A percentile compares a stretch with the other conserved stretches of the same genome.
These are phyloP conservation scores for Albifimbria verrucaria DNA, from an alignment of 2,329 filamentous ascomycete species.

Conservation along the genomic window DNA sequence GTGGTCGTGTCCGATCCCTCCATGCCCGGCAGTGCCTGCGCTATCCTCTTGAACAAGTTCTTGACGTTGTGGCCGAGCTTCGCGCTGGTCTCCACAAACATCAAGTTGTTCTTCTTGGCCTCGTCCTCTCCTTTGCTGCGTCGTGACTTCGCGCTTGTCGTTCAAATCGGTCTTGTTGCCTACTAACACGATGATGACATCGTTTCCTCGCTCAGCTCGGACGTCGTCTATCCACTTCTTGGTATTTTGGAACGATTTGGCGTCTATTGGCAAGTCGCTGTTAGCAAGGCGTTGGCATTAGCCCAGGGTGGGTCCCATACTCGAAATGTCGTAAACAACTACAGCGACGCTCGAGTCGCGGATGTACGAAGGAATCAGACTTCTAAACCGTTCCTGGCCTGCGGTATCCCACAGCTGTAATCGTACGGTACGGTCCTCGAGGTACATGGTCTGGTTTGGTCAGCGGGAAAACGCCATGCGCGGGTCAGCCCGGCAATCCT, in stretches of 20 bases:
- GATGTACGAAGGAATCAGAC: conserved; percentile 96
- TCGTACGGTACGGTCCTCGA: conserved; percentile 95
- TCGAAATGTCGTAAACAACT: conserved; percentile 98
- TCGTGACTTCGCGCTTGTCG: conserved; percentile 97
- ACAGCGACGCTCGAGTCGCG: conserved; percentile 97
- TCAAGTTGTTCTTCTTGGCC: conserved; percentile 94
- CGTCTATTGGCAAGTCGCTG: conserved; percentile 47
- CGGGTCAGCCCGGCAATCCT: conserved; percentile 17
- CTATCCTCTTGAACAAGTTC: conserved; percentile 94
- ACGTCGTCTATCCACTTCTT: conserved; percentile 99
- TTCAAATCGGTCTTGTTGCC: conserved; percentile 99
- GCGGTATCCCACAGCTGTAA: conserved; percentile 98
- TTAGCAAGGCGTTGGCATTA: conserved; percentile 14
- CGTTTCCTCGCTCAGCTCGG: conserved; percentile 90
- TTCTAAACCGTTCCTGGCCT: conserved; percentile 95
- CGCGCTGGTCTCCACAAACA: conserved; percentile 99
- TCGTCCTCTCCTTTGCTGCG: conserved; percentile 95
- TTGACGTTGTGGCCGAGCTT: conserved; percentile 99
- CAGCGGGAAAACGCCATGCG: conserved; percentile 1
- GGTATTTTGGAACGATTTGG: conserved; percentile 97
- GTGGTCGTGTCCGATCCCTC: conserved; percentile 81
- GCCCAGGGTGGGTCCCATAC: conserved; percentile 36
- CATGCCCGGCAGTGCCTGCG: conserved; percentile 96
- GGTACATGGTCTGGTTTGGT: conserved; percentile 79
- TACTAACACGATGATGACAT: conserved; percentile 97